Base-by-base conservation (phyloP, 1,284 basidiomycete species). In the Ustilago esculenta region DNA sequence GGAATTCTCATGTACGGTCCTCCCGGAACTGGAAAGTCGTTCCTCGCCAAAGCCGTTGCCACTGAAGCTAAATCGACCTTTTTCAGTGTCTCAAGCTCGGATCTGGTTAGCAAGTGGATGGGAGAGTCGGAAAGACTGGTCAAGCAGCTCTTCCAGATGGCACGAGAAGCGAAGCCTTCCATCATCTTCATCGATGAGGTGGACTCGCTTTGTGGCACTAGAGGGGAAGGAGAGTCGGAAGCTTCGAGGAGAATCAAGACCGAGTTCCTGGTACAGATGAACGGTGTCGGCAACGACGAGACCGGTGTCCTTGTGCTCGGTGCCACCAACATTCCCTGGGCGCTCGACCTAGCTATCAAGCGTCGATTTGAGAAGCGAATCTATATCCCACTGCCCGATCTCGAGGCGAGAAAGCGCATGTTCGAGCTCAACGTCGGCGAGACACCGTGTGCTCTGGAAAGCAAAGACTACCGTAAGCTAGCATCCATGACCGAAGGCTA, bases 151-250 rank as follows among this genome's bases (percentile, higher is more conserved):
- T 98, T 98, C 81, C 89, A 92, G 72, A 92, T 98, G 87, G 96
- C 95, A 1, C 88, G 95, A 61, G 95, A 98, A 83, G 89, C 89
- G 69, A 98, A 98, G 82, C 95, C 95, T 2, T 89, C 94, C 4
- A 98, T 98, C 83, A 98, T 98, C 82, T 98, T 98, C 82, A 93
- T 98, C 79, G 95, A 98, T 82, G 95, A 98, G 82, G 92, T 98
- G 39, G 95, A 98, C 83, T 97, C 94, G 15, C 85, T 98, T 49
- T 92, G 94, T 14, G 94, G 96, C 1, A 92, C 94, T 21, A 88
- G 95, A 81, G 94, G 92, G 63, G 95, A 98, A 82, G 92, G 92
- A 25, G 95, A 98, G 83, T 94, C 92, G 2, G 95, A 98, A 81
- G 95, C 95, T 4, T 92, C 91, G 23, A 85, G 95, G 68, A 87